Base-by-base conservation (phyloP, 768 basidiomycete genomes). In the Leccinum broughii region DNA sequence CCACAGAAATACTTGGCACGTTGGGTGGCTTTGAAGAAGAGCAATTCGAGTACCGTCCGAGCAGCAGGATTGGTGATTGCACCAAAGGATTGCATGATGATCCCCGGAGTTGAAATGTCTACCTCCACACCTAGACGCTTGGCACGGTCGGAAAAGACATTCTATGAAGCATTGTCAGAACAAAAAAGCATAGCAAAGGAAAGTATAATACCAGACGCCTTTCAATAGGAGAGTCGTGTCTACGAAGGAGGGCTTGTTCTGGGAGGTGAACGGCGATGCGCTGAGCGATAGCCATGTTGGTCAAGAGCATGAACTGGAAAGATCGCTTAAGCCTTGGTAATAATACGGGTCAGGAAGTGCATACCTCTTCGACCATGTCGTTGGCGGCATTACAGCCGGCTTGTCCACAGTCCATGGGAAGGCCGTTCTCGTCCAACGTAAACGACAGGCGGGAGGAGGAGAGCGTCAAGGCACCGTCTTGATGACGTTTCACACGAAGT, bases 1-100 rank as follows among this genome's bases (percentile, higher is more conserved):
- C 95, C 85, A 71, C 97, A 99, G 87, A 98, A 98, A 77, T 99
- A 99, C 75, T 95, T 95, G 66, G 97, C 93, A 55, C 89, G 85
- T 61, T 93, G 90, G 62, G 95, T 98, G n/a, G 94, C 89, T 76
- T 97, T 97, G 73, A 85, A 87, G 15, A 88, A 86, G 46, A 98
- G 80, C 35, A 97, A 72, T 73, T 95, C 88, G 10, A 99, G 78
- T n/a, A 95, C 81, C 54, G 84, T 77, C 58, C 87, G 88, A 59
- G 89, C 88, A 55, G 86, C 85, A 8, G 87, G 85, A 62, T 95
- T 86, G 44, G 81, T 70, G 61, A 98, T 81, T 8, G 79, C 76
- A n/a, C 89, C 77, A 68, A 98, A 87, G 6, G 93, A 94, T 56
- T 79, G 83, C 89, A 95, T 95, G 24, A 98, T 76, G 34, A 89